Evolutionary conservation across 805 yeast genomes (phyloP).

Genomic region (Yarrowia sp.): DNA sequence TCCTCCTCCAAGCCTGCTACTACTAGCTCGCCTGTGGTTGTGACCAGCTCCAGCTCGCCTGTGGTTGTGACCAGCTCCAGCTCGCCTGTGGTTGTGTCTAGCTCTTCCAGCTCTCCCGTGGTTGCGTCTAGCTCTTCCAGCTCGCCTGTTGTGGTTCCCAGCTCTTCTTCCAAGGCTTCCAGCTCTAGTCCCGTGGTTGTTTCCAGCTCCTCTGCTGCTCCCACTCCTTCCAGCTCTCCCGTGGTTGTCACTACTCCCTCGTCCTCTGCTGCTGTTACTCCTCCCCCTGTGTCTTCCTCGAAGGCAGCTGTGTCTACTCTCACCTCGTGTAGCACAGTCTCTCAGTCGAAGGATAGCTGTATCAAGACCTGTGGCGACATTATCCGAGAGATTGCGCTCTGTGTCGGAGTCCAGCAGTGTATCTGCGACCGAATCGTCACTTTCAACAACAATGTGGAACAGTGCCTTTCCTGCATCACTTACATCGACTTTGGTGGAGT

Average conservation of each 20-base stretch:
- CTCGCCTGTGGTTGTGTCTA: background rate
- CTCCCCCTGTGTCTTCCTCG: background rate
- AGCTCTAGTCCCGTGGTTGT: background rate
- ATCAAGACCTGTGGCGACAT: constrained; percentile 1
- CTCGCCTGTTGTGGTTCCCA: background rate
- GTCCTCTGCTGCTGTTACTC: background rate
- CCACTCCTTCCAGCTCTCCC: background rate
- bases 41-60: background rate
- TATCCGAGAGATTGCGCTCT: constrained; percentile 9
- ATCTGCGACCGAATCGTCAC: constrained; percentile 2
- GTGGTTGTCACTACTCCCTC: background rate
- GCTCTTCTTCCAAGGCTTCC: background rate
- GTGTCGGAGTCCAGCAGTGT: constrained; percentile 7
- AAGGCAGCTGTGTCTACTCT: background rate
- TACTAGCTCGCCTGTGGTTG: background rate
- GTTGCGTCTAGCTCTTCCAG: background rate
- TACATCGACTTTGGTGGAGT: constrained; percentile 3
- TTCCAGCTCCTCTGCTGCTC: background rate
- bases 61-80: background rate
- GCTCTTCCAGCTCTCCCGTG: background rate
- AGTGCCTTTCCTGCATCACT: constrained; percentile 5
- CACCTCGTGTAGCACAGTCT: constrained; percentile 10
- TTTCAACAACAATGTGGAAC: background rate
- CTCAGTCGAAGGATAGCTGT: background rate
- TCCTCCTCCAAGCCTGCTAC: background rate